Evolutionary conservation across 1,284 basidiomycete genomes (phyloP).

Genomic region (Lentinula novae-zelandiae): DNA sequence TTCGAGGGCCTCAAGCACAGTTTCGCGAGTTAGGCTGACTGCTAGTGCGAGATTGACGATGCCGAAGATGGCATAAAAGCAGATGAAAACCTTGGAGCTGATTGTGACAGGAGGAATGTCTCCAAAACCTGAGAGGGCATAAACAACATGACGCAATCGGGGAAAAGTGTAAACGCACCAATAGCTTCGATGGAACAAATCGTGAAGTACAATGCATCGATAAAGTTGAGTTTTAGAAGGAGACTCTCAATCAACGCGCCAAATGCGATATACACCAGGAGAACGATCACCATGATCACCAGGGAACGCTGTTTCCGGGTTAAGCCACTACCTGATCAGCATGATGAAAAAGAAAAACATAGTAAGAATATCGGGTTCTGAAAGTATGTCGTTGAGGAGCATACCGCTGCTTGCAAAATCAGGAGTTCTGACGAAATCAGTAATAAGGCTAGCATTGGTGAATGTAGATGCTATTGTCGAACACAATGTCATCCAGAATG

Average conservation of each 20-base stretch:
- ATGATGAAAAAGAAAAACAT: neutral
- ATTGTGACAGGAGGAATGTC: constrained; percentile 58
- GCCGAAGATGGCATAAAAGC: constrained; percentile 57
- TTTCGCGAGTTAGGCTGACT: constrained; percentile 65
- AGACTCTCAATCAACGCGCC: constrained; percentile 60
- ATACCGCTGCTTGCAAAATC: constrained; percentile 68
- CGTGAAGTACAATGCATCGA: constrained; percentile 70
- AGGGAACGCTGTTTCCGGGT: constrained; percentile 79
- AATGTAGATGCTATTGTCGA: constrained; percentile 67
- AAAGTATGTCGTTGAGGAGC: constrained; percentile 15
- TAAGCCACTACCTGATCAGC: constrained; percentile 61
- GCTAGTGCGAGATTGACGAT: constrained; percentile 62
- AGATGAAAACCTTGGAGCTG: constrained; percentile 52
- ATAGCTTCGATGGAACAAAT: constrained; percentile 72
- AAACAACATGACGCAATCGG: neutral
- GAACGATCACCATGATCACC: constrained; percentile 71
- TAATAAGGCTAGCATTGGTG: constrained; percentile 68
- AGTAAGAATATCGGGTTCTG: neutral
- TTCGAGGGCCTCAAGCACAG: constrained; percentile 67
- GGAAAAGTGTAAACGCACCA: constrained; percentile 30
- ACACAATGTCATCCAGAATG: constrained; percentile 81
- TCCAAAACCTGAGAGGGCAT: constrained; percentile 52
- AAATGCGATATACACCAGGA: constrained; percentile 71
- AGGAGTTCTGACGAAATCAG: constrained; percentile 57
- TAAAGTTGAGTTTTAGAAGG: constrained; percentile 58